Base-by-base conservation (phyloP, 306 rosid genomes). In the Sindora glabra region DNA sequence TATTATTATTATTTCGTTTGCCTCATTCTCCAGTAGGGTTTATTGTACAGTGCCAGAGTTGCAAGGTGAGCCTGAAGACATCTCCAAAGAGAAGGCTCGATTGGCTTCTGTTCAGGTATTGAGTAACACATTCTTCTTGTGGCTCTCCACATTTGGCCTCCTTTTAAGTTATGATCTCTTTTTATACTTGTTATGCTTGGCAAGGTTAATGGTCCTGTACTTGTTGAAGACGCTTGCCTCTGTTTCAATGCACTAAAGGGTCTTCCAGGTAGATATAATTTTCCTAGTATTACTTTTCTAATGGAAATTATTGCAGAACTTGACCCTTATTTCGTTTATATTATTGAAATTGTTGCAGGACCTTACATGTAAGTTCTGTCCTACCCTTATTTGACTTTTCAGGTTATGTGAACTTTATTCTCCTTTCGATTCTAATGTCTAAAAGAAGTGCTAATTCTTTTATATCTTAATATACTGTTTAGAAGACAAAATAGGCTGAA, bases 191-290 rank as follows among this genome's bases (percentile, higher is more conserved):
- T 34, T 18, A 23, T 22, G 41, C n/a, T 53, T 72, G 67, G 59
- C 25, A 67, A 90, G 97, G 89, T 92, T 56, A 82, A 92, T 42
- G 98, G 96, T 52, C 98, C 98, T 30, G 98, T 91, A 48, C 81
- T 91, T 53, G 98, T 91, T 15, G 98, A 91, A 81, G 96, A 91
- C 63, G 88, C 96, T 47, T 91, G 96, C 80, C 98, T 91, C 50
- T 91, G 98, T 79, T 91, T 88, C 83, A 91, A 87, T 83, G 89
- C 96, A 47, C 77, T 91, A 58, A 83, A 88, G 78, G 98, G 98
- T 75, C 98, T 91, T 65, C 98, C 98, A 37, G 98, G 98, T 92
- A 52, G 49, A 49, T 67, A 36, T 68, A 34, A 16, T 32, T 51
- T 74, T 47, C 30, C 38, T 54, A 7, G 67, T 21, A 29, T 45